Base-by-base conservation (phyloP, 2,329 filamentous ascomycete species). In the Bisporella sp. region DNA sequence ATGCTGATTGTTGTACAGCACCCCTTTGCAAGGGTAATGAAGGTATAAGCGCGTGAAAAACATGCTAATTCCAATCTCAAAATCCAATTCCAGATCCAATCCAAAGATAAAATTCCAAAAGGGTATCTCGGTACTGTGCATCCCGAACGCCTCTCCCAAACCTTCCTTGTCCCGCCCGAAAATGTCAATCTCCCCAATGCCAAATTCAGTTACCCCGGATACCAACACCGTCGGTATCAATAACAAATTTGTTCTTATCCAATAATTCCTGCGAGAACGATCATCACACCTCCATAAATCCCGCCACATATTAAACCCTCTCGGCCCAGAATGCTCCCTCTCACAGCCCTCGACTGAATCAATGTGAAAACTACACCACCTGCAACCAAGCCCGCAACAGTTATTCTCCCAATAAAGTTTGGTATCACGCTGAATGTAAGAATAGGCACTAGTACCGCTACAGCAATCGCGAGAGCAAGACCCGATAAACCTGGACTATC, bases 341-440 rank as follows among this genome's bases (percentile, higher is more conserved):
- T 44, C 6, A 61, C 29, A 6, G 55, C 46, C 5, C 53, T 54
- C 11, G 52, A 55, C 39, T 62, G 61, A 3, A 61, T 50, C 3
- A 62, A 45, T 5, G 48, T 55, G 2, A 49, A 48, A 5, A 63
- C 62, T 6, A 76, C 70, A 2, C 74, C 71, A 1, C 72, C 65
- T 0, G 72, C 75, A 0, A 80, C 73, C 0, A 84, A 67, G 4
- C 74, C 58, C 2, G 81, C 75, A 2, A 85, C 73, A 0, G 74
- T 73, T 55, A 84, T 71, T n/a, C 81, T 73, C 1, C 75, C 78
- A 0, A 75, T 61, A 53, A 83, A 80, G 5, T 75, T 73, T 0
- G 75, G 71, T 21, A 85, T 76, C 28, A 81, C 69, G 5, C 73
- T 64, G 59, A 85, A 85, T 0, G 77, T 73, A 6, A 84, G 59